Conservation (phyloP, 78 protist species). For the Bodo saltans region DNA sequence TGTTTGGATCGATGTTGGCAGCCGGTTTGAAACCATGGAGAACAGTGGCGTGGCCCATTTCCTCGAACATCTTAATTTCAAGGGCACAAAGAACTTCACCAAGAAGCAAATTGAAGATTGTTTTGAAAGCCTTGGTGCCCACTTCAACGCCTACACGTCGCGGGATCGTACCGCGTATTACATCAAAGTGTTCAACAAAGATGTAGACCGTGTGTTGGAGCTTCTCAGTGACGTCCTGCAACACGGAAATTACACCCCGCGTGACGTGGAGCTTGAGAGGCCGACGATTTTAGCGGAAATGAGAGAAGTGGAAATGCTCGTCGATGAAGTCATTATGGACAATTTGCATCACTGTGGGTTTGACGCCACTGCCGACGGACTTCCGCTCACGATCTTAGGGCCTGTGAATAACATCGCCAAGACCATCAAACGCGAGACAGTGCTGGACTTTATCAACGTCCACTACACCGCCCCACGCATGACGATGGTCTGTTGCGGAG, state of each 20-base stretch:
- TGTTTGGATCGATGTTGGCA: conserved; percentile 90
- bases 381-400: conserved; percentile 92
- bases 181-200: conserved; percentile 68
- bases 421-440: conserved; percentile 55
- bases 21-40: conserved; percentile 82
- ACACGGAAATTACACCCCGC: conserved; percentile 46
- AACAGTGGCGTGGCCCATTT: conserved; percentile 96
- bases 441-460: conserved; percentile 48
- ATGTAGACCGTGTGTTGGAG: conserved; percentile 70
- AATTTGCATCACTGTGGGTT: conserved; percentile 81
- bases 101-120: conserved; percentile 65
- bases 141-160: conserved; percentile 92
- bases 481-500: conserved; percentile 85
- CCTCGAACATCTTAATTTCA: conserved; percentile 93
- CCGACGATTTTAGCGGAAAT: conserved; percentile 77
- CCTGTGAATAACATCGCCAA: conserved; percentile 68
- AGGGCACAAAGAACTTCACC: conserved; percentile 77
- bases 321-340: conserved; percentile 78
- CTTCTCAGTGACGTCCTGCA: conserved; percentile 83
- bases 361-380: conserved; percentile 56
- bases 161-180: conserved; percentile 77
- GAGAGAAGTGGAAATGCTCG: conserved; percentile 61
- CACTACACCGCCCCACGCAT: conserved; percentile 88
- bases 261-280: conserved; percentile 74
- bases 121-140: conserved; percentile 91